These are phyloP conservation scores for Spathaspora hagerdaliae DNA, from an alignment of 805 yeast genomes.

Conservation along the genomic window DNA sequence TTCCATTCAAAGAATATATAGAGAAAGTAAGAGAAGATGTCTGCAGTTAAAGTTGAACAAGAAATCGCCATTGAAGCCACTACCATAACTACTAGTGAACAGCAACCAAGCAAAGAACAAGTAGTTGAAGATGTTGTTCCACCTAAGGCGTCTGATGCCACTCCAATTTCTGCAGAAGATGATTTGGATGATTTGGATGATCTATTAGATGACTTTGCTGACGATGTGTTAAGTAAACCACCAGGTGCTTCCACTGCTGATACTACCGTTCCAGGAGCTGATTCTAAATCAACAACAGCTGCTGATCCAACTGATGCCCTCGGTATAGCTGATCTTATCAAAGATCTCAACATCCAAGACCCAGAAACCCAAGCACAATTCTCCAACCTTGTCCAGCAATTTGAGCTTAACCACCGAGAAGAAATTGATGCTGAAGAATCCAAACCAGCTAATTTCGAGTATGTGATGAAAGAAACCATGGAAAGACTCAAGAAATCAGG, in stretches of 20 bases:
- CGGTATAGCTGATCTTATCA: constrained; percentile 40
- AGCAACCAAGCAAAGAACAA: background rate
- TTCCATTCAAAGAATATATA: too few species aligned
- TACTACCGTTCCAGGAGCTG: constrained; percentile 4
- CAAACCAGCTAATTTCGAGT: constrained; percentile 51
- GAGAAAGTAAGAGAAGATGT: too few species aligned
- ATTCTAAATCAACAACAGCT: background rate
- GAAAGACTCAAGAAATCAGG: constrained; percentile 76
- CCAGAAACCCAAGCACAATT: constrained; percentile 51
- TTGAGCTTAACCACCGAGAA: constrained; percentile 30
- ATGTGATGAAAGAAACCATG: constrained; percentile 76
- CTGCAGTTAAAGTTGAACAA: too few species aligned
- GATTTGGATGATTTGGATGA: constrained; percentile 78
- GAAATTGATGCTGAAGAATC: constrained; percentile 24
- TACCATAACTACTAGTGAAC: too few species aligned
- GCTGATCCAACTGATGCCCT: constrained; percentile 25
- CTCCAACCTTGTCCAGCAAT: constrained; percentile 44
- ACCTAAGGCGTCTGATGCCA: background rate
- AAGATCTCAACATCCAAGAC: constrained; percentile 46
- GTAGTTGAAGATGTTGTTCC: constrained; percentile 3
- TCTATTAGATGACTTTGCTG: constrained; percentile 79
- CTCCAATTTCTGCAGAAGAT: constrained; percentile 20
- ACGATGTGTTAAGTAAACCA: constrained; percentile 59
- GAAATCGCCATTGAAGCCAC: too few species aligned
- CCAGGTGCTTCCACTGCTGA: constrained; percentile 39